Conservation (phyloP, 495 filamentous ascomycete species). For the Staphylotrichum longicolle region DNA sequence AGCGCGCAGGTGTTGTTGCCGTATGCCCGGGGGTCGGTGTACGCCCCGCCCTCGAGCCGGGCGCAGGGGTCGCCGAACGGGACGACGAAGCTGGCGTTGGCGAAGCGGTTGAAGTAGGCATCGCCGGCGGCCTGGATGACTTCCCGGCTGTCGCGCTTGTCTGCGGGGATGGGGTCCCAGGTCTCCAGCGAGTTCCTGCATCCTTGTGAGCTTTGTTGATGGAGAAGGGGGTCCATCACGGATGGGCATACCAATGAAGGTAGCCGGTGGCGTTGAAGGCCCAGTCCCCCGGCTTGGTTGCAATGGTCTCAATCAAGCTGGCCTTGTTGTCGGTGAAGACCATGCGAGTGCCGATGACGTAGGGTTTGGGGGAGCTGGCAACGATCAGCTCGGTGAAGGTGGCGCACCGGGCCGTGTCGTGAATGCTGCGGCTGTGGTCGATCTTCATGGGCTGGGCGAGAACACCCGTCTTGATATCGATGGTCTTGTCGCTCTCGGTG, state of each 20-base stretch:
- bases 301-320: slow-evolving; percentile 43
- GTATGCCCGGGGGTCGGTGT: slow-evolving; percentile 34
- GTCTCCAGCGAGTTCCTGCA: slow-evolving; percentile 33
- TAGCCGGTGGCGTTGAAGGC: slow-evolving; percentile 51
- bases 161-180: slow-evolving; percentile 48
- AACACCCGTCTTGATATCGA: slow-evolving; percentile 40
- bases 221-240: no score
- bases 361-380: slow-evolving; percentile 41
- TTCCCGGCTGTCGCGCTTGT: slow-evolving; percentile 36
- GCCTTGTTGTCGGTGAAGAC: slow-evolving; percentile 36
- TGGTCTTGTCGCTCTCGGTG: slow-evolving; percentile 44
- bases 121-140: slow-evolving; percentile 48
- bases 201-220: neutral
- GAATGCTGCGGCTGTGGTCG: slow-evolving; percentile 47
- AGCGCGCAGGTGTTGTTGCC: slow-evolving; percentile 37
- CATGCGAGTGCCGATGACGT: slow-evolving; percentile 52
- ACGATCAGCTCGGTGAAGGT: slow-evolving; percentile 51
- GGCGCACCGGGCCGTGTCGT: slow-evolving; percentile 49
- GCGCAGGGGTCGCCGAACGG: slow-evolving; percentile 49
- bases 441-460: slow-evolving; percentile 45
- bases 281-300: slow-evolving; percentile 47
- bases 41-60: slow-evolving; percentile 47
- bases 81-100: slow-evolving; percentile 40
- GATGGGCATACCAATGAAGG: slow-evolving; percentile 32
- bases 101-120: slow-evolving; percentile 47